Evolutionary conservation across 1,284 basidiomycete species (phyloP), one percentile per base, ranked within the genome.

Genomic region (Ceratobasidium papillatum): DNA sequence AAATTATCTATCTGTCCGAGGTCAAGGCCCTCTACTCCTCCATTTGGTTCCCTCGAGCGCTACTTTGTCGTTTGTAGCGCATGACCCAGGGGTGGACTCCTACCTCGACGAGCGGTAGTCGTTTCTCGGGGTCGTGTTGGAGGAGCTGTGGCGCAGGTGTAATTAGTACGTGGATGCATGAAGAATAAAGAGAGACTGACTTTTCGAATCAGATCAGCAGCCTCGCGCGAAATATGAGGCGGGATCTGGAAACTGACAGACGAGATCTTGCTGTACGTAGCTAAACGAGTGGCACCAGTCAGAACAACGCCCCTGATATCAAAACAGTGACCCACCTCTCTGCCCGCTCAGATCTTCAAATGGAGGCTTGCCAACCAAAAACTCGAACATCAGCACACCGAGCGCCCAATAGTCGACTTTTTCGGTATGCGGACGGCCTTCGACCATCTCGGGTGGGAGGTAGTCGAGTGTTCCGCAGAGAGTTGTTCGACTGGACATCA

Each of bases 401-500:
- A 99, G 85, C 0, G 98, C 97, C 98, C 98, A 99, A 68, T 96
- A 88, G 80, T 99, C 98, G 41, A 98, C 96, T 79, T 91, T 92
- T 80, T 95, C 94, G 58, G 87, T 91, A 80, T 98, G 95, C 76
- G 92, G 91, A 77, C 87, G 91, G 0, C 91, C 91, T 79, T 98
- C 95, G 14, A 99, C 93, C 98, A 99, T 99, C 85, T 99, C 98
- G 14, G 98, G 98, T 0, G 98, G 96, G 0, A 99, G 87, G 80
- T 99, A 99, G 82, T 99, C 98, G 61, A 98, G 84, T 2, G 98
- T 99, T 2, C 97, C 97, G 79, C 96, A 99, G 3, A 98, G 86
- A 0, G 96, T 98, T 81, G 89, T 92, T 52, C 96, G 85, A 27
- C 84, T 81, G 65, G 75, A 17, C 25, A 43, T 25, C 14, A 25